phyloP scores from a whole-genome alignment of 495 filamentous ascomycete genomes.

The Penicillium roqueforti region DNA sequence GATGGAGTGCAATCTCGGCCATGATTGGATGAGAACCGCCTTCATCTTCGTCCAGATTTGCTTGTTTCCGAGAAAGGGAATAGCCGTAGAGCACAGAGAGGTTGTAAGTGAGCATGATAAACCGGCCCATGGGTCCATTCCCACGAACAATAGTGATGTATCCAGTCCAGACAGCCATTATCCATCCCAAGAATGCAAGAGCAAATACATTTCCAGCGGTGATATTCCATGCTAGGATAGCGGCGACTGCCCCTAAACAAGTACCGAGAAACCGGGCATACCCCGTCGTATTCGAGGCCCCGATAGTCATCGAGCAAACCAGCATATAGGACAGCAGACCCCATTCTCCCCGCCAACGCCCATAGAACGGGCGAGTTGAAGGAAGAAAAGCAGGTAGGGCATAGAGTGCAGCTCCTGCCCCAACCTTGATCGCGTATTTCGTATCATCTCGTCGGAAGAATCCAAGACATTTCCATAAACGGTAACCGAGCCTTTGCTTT shows the following conservation, averaged over 20 bases:
- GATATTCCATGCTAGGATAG: constrained; percentile 71
- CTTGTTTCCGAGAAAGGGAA: constrained; percentile 71
- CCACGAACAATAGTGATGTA: constrained; percentile 82
- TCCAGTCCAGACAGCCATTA: constrained; percentile 76
- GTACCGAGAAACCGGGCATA: constrained; percentile 85
- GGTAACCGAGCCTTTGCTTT: constrained; percentile 44
- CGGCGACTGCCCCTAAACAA: constrained; percentile 70
- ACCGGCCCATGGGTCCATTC: constrained; percentile 86
- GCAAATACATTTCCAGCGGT: constrained; percentile 66
- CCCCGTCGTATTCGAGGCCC: constrained; percentile 88
- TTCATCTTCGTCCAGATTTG: constrained; percentile 68
- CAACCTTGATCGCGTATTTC: constrained; percentile 87
- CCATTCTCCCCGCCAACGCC: constrained; percentile 94
- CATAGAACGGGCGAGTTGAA: constrained; percentile 71
- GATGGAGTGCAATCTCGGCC: constrained; percentile 82
- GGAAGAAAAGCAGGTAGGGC: constrained; percentile 82
- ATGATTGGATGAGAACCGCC: constrained; percentile 83
- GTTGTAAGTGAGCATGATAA: constrained; percentile 93
- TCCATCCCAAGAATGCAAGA: constrained; percentile 73
- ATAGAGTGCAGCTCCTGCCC: constrained; percentile 79
- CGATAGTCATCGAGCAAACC: constrained; percentile 95
- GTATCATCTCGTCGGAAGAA: constrained; percentile 63
- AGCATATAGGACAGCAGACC: constrained; percentile 96
- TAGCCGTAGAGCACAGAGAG: constrained; percentile 95
- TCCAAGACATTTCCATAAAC: constrained; percentile 54